A percentile compares a stretch with the other conserved stretches of the same genome.
Evolutionary conservation across 2,329 filamentous ascomycete genomes (phyloP).

Genomic region (Aspergillus sp.): DNA sequence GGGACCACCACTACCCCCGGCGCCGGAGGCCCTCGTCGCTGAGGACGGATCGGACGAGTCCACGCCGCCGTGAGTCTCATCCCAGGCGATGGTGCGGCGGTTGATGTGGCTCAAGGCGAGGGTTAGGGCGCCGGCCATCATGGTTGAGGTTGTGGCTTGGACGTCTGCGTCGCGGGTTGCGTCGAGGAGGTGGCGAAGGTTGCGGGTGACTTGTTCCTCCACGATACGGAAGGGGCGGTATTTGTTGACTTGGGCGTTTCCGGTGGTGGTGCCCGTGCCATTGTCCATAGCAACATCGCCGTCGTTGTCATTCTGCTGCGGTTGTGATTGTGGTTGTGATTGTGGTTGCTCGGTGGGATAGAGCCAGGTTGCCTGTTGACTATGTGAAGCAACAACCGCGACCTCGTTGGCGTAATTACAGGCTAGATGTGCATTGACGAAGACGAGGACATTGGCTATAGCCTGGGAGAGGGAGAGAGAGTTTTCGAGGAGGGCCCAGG

Average conservation of each 20-base stretch:
- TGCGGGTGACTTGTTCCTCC: conserved; percentile 68
- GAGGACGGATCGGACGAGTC: conserved; percentile 4
- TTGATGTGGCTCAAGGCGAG: conserved; percentile 86
- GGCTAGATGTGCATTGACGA: conserved; percentile 91
- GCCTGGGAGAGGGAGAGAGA: conserved; percentile 74
- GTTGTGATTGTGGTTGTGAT: neutral
- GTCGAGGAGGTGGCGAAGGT: conserved; percentile 64
- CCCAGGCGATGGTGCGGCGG: conserved; percentile 62
- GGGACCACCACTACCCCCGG: conserved; percentile 27
- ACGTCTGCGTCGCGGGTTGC: conserved; percentile 57
- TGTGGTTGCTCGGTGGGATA: conserved; percentile 53
- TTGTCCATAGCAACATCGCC: conserved; percentile 52
- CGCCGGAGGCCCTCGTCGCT: conserved; percentile 29
- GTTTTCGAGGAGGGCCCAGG: conserved; percentile 71
- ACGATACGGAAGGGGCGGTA: conserved; percentile 86
- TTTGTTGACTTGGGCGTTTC: conserved; percentile 62
- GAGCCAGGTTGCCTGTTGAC: conserved; percentile 77
- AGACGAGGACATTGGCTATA: conserved; percentile 83
- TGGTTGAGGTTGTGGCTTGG: conserved; percentile 61
- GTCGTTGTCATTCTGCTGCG: conserved; percentile 22
- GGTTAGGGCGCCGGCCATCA: conserved; percentile 84
- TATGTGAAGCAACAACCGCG: conserved; percentile 82
- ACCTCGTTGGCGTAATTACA: conserved; percentile 91
- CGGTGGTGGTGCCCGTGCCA: conserved; percentile 14
- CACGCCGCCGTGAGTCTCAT: conserved; percentile 46